Conservation (phyloP, 1,139 yeast species). For the Yamadazyma sp. region DNA sequence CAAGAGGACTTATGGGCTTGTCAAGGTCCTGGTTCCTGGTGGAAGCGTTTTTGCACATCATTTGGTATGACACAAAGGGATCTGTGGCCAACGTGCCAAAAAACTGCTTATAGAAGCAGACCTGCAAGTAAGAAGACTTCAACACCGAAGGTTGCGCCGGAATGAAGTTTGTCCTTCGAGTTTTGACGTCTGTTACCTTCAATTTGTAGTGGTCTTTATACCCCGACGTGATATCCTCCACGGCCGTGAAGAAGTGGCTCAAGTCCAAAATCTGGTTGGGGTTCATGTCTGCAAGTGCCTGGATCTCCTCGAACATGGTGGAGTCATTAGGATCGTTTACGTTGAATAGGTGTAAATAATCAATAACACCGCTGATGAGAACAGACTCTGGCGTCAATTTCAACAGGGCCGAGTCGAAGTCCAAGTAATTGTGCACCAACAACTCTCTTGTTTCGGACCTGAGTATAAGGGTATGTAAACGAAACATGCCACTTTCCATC, state of each 20-base stretch:
- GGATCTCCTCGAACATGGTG: conserved; percentile 27
- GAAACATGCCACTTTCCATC: conserved; percentile 30
- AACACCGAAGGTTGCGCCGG: conserved; percentile 52
- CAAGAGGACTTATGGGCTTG: conserved; percentile 42
- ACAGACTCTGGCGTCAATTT: conserved; percentile 24
- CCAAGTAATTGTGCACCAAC: conserved; percentile 53
- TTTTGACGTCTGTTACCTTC: conserved; percentile 56
- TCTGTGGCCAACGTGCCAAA: conserved; percentile 34
- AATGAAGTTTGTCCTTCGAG: conserved; percentile 40
- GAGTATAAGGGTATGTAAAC: conserved; percentile 38
- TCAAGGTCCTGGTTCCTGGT: conserved; percentile 49
- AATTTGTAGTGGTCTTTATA: conserved; percentile 21
- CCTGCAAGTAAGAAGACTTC: conserved; percentile 53
- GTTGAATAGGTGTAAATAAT: conserved; percentile 37
- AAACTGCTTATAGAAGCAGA: conserved; percentile 52
- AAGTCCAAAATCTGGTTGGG: conserved; percentile 21
- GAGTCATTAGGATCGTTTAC: conserved; percentile 16
- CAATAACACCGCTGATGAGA: conserved; percentile 64
- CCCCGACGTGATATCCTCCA: conserved; percentile 18
- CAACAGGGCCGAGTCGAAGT: conserved; percentile 27
- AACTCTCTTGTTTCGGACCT: conserved; percentile 62
- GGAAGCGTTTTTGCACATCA: conserved; percentile 45
- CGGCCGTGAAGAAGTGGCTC: conserved; percentile 18
- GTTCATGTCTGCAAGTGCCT: conserved; percentile 13
- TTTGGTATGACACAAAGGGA: conserved; percentile 24